Percentiles rank a stretch among this genome's conserved stretches.
These are phyloP conservation scores for Bipolaris victoriae DNA, from an alignment of 2,329 filamentous ascomycete species.

Conservation along the genomic window DNA sequence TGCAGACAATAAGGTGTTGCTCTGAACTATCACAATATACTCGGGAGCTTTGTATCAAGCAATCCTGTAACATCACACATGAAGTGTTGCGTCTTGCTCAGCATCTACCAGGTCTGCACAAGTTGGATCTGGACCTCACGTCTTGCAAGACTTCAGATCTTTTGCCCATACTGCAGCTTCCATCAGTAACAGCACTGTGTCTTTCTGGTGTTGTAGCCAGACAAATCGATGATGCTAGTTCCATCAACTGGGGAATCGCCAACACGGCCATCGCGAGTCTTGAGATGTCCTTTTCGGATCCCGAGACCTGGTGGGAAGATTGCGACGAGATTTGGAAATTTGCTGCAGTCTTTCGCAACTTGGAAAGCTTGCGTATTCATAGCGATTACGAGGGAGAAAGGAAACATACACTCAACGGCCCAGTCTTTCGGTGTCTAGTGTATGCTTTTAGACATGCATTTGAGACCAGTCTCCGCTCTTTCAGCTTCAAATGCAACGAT, in stretches of 20 bases:
- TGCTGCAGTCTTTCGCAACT: constrained; percentile 3
- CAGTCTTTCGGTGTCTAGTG: constrained; percentile 11
- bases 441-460: constrained; percentile 12
- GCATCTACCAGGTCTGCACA: constrained; percentile 7
- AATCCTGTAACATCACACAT: background rate
- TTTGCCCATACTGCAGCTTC: constrained; percentile 2
- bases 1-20: background rate
- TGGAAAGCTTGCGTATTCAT: constrained; percentile 6
- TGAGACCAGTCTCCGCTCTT: constrained; percentile 11
- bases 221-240: background rate
- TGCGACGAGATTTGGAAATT: constrained; percentile 8
- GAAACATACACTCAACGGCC: background rate
- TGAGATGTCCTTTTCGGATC: constrained; percentile 11
- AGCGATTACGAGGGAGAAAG: background rate
- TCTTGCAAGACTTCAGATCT: constrained; percentile 1
- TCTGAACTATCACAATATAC: constrained; percentile 2
- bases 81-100: background rate
- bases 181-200: constrained; percentile 4
- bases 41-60: background rate
- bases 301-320: background rate
- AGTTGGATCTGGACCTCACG: constrained; percentile 4
- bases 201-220: constrained; percentile 1
- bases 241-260: constrained; percentile 6
- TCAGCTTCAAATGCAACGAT: constrained; percentile 11
- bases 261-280: constrained; percentile 9